phyloP scores from a whole-genome alignment of 768 basidiomycete genomes.

The Tulasnella sp. region DNA sequence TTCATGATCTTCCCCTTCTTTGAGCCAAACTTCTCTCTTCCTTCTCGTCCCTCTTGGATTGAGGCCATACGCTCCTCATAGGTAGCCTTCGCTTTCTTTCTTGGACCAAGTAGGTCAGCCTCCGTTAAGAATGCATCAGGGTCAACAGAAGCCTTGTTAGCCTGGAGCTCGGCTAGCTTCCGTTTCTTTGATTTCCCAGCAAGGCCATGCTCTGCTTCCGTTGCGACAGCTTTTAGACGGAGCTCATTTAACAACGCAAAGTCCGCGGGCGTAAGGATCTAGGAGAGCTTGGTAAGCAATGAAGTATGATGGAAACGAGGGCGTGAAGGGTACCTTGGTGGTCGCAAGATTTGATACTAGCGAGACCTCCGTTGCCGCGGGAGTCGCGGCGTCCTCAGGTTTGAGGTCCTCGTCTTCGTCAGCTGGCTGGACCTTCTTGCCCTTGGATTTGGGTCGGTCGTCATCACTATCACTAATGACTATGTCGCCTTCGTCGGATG shows the following conservation, averaged over 20 bases:
- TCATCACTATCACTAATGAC: conserved; percentile 87
- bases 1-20: conserved; percentile 90
- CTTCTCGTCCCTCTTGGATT: conserved; percentile 89
- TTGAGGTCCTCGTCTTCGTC: conserved; percentile 31
- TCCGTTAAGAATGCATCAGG: conserved; percentile 69
- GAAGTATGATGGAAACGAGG: not conserved
- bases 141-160: conserved; percentile 52
- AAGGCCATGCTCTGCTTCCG: conserved; percentile 58
- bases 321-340: conserved; percentile 56
- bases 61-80: conserved; percentile 92
- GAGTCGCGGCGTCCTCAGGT: conserved; percentile 32
- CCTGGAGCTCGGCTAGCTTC: conserved; percentile 78
- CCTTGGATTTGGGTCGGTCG: conserved; percentile 43
- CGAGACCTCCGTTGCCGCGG: conserved; percentile 37
- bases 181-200: conserved; percentile 77
- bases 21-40: conserved; percentile 88
- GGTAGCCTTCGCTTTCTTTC: conserved; percentile 88
- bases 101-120: conserved; percentile 85
- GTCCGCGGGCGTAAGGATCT: conserved; percentile 98
- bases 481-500: conserved; percentile 63
- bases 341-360: conserved; percentile 68
- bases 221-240: conserved; percentile 69
- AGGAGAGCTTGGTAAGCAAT: conserved; percentile 16
- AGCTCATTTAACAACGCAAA: conserved; percentile 89
- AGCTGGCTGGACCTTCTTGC: conserved; percentile 29